Percentiles rank a stretch among this genome's conserved stretches.
phyloP scores from a whole-genome alignment of 352 stramenopile genomes.

The Phytophthora pluvialis region DNA sequence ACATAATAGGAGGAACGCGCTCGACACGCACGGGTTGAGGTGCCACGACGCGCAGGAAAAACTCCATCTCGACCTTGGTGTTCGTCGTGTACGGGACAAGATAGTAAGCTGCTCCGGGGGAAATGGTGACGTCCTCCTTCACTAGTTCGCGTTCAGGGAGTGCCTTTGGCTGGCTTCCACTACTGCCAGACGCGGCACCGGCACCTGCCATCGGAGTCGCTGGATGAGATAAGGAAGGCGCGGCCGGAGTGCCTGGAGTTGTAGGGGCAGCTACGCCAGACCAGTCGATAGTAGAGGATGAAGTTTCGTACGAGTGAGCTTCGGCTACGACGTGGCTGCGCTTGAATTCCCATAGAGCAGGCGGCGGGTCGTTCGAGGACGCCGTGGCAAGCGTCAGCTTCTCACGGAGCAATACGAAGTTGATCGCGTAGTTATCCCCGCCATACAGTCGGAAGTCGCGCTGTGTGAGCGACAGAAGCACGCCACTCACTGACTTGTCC shows the following conservation, averaged over 20 bases:
- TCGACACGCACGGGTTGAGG: slow-evolving; percentile 77
- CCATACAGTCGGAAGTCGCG: slow-evolving; percentile 82
- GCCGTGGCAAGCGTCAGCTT: slow-evolving; percentile 61
- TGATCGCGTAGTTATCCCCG: slow-evolving; percentile 87
- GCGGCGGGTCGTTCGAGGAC: slow-evolving; percentile 32
- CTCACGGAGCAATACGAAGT: slow-evolving; percentile 85
- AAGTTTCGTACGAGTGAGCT: slow-evolving; percentile 64
- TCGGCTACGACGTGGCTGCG: slow-evolving; percentile 66
- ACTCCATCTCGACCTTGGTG: slow-evolving; percentile 89
- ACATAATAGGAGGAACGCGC: slow-evolving; percentile 68
- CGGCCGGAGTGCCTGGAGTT: slow-evolving; percentile 28
- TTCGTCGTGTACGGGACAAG: slow-evolving; percentile 86
- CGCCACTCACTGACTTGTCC: slow-evolving; percentile 32
- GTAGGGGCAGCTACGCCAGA: slow-evolving; percentile 26
- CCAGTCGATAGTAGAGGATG: slow-evolving; percentile 21
- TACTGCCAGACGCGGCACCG: not conserved
- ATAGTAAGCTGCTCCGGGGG: slow-evolving; percentile 77
- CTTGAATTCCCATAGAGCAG: slow-evolving; percentile 77
- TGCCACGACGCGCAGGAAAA: slow-evolving; percentile 89
- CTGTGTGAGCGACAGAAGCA: slow-evolving; percentile 85
- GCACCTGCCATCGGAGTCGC: slow-evolving; percentile 23
- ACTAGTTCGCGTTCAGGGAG: slow-evolving; percentile 83
- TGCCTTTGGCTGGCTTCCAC: slow-evolving; percentile 31
- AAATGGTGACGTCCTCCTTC: slow-evolving; percentile 74
- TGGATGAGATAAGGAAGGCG: slow-evolving; percentile 26